Evolutionary conservation across 345 rosid species (phyloP).

Genomic region (Populus pruinosa): DNA sequence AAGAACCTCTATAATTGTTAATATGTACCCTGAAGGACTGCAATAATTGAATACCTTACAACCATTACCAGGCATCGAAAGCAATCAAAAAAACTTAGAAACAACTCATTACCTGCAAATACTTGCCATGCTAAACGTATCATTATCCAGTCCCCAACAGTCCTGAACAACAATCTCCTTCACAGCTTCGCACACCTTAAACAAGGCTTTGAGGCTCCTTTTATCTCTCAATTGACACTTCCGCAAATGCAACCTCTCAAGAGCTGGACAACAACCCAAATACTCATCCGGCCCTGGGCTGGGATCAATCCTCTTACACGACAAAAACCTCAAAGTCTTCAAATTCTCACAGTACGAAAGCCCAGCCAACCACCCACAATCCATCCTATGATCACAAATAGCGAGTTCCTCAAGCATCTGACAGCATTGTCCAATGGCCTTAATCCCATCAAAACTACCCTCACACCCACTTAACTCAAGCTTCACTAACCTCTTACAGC

Average conservation of each 20-base stretch:
- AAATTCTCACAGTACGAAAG: conserved; percentile 79
- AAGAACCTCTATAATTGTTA: neutral
- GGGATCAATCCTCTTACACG: conserved; percentile 69
- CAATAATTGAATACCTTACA: neutral
- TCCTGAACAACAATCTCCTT: conserved; percentile 71
- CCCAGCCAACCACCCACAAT: conserved; percentile 81
- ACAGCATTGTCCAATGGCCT: conserved; percentile 90
- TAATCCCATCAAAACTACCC: conserved; percentile 93
- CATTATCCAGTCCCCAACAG: conserved; percentile 89
- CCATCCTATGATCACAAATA: conserved; percentile 85
- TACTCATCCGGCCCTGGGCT: conserved; percentile 65
- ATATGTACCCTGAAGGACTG: neutral
- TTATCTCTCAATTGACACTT: conserved; percentile 75
- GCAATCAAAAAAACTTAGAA: conserved; percentile 1
- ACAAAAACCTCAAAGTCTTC: conserved; percentile 74
- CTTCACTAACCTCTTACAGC: conserved; percentile 84
- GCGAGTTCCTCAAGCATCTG: conserved; percentile 91
- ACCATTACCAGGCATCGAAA: conserved; percentile 1
- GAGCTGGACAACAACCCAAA: conserved; percentile 67
- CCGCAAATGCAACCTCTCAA: conserved; percentile 75
- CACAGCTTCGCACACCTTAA: conserved; percentile 62
- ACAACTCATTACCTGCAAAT: conserved; percentile 56
- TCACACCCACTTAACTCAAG: conserved; percentile 83
- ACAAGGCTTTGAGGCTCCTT: conserved; percentile 55
- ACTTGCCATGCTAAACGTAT: conserved; percentile 54